phyloP scores from a whole-genome alignment of 176 grass and related monocot genomes.

The Otatea glauca region DNA sequence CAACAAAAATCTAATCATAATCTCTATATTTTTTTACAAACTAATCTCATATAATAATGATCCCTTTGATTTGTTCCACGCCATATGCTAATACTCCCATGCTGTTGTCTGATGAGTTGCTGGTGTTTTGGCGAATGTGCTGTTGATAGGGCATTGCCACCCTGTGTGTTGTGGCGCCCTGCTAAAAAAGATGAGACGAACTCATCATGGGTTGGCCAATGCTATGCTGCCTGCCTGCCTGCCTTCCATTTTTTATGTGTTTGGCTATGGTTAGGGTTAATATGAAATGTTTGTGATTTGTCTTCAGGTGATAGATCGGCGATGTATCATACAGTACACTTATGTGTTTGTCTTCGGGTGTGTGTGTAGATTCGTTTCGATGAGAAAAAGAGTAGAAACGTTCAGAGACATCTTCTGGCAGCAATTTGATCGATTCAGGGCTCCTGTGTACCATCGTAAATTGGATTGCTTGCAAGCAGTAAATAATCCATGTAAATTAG shows the following conservation, averaged over 20 bases:
- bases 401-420: no score
- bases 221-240: background rate
- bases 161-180: background rate
- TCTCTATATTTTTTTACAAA: background rate
- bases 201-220: constrained; percentile 21
- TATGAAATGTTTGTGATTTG: no score
- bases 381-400: no score
- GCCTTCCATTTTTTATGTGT: background rate
- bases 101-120: constrained; percentile 13
- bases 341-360: background rate
- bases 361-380: background rate
- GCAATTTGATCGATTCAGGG: no score
- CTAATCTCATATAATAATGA: constrained; percentile 14
- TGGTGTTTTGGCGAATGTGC: constrained; percentile 23
- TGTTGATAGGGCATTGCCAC: background rate
- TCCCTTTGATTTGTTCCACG: background rate
- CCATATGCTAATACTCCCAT: constrained; percentile 18
- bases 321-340: no score
- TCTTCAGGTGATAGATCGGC: no score
- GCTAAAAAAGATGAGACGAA: background rate
- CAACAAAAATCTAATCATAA: constrained; percentile 20
- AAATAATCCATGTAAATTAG: no score
- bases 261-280: background rate
- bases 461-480: no score
- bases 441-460: no score